These are phyloP conservation scores for Oryza rufipogon DNA, from an alignment of 176 grass and related monocot genomes.

Conservation along the genomic window DNA sequence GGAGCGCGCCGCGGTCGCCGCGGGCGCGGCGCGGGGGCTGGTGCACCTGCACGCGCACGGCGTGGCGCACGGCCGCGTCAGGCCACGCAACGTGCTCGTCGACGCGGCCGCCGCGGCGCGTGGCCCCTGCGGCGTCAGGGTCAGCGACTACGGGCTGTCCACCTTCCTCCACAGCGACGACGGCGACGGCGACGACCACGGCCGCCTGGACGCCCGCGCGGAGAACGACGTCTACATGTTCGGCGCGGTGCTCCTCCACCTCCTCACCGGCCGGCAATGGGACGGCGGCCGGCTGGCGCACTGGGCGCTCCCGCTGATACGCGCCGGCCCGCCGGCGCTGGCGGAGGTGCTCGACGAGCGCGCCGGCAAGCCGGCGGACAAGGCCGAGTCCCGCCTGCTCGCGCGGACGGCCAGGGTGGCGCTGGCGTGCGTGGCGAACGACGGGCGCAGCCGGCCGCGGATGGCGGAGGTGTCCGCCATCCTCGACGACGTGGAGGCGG, in stretches of 20 bases:
- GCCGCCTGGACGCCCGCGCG: constrained; percentile 22
- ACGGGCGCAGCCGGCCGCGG: constrained; percentile 45
- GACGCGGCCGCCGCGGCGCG: neutral
- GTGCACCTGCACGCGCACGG: constrained; percentile 65
- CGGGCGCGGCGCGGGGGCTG: constrained; percentile 59
- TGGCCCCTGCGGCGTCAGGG: constrained; percentile 8
- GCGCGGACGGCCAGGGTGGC: constrained; percentile 62
- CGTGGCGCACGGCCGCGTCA: constrained; percentile 52
- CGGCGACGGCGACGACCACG: neutral
- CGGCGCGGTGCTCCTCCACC: constrained; percentile 71
- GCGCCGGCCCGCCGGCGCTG: constrained; percentile 31
- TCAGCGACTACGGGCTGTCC: constrained; percentile 70
- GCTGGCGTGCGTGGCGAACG: constrained; percentile 69
- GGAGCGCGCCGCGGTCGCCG: constrained; percentile 47
- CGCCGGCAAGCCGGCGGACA: constrained; percentile 34
- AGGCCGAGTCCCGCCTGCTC: constrained; percentile 49
- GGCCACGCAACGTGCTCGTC: constrained; percentile 59
- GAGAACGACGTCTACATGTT: constrained; percentile 84
- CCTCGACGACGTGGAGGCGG: constrained; percentile 66
- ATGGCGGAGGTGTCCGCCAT: constrained; percentile 65
- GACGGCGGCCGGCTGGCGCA: constrained; percentile 47
- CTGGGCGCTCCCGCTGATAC: constrained; percentile 63
- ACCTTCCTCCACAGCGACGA: constrained; percentile 24
- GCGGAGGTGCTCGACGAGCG: constrained; percentile 47
- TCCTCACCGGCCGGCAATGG: constrained; percentile 60